Percentiles rank a stretch among this genome's conserved stretches.
These are phyloP conservation scores for Penicillium sp. DNA, from an alignment of 2,329 filamentous ascomycete genomes.

Conservation along the genomic window DNA sequence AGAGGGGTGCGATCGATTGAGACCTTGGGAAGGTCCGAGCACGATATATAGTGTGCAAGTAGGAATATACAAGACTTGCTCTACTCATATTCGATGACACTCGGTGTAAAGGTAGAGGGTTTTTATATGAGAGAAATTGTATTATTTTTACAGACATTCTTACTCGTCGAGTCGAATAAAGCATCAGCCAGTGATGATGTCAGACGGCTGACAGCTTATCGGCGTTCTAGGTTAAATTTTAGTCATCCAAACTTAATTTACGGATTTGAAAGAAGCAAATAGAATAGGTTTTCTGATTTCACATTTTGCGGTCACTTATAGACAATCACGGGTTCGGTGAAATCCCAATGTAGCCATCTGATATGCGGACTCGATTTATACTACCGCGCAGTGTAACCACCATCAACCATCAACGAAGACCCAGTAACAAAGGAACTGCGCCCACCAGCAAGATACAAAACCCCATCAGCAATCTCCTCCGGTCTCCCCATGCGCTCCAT, in stretches of 20 bases:
- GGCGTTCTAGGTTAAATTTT: neutral
- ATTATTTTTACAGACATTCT: too few relatives aligned
- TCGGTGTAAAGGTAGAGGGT: neutral
- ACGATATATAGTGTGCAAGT: neutral
- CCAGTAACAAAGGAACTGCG: slow-evolving; percentile 20
- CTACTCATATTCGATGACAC: neutral
- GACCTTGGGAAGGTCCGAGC: neutral
- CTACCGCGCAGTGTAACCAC: slow-evolving; percentile 17
- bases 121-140: too few relatives aligned
- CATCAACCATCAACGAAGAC: slow-evolving; percentile 18
- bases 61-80: neutral
- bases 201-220: neutral
- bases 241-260: too few relatives aligned
- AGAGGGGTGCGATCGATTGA: neutral
- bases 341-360: too few relatives aligned
- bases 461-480: slow-evolving; percentile 21
- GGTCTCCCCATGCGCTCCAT: slow-evolving; percentile 19
- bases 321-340: too few relatives aligned
- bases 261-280: too few relatives aligned
- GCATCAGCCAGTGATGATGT: neutral
- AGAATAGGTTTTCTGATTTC: neutral
- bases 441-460: slow-evolving; percentile 18
- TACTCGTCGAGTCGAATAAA: neutral
- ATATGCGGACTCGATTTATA: neutral
- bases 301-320: neutral